phyloP scores from a whole-genome alignment of 2,329 filamentous ascomycete species.

The Trichoderma semiorbis region DNA sequence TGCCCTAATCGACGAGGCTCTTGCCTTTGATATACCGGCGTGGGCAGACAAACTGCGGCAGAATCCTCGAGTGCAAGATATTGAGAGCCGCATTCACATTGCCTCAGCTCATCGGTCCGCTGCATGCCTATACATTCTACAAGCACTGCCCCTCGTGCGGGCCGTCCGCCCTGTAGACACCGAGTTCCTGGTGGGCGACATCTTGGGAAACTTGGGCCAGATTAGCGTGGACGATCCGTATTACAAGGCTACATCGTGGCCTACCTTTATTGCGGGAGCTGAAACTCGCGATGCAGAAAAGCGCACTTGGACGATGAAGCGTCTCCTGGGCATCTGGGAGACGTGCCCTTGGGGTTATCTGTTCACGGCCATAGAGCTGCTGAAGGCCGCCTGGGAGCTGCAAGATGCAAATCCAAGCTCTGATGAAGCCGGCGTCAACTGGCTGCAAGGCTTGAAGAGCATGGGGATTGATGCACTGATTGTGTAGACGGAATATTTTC shows the following conservation, averaged over 20 bases:
- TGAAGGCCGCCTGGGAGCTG: slow-evolving; percentile 46
- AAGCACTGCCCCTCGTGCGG: slow-evolving; percentile 39
- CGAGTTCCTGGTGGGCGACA: slow-evolving; percentile 46
- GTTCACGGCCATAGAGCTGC: slow-evolving; percentile 47
- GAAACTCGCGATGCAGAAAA: slow-evolving; percentile 47
- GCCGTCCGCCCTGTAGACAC: slow-evolving; percentile 39
- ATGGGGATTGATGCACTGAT: slow-evolving; percentile 46
- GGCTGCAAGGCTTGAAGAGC: slow-evolving; percentile 43
- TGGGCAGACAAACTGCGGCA: slow-evolving; percentile 42
- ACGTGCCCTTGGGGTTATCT: slow-evolving; percentile 50
- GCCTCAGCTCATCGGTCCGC: slow-evolving; percentile 47
- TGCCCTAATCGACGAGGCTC: slow-evolving; percentile 39
- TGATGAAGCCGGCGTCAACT: slow-evolving; percentile 30
- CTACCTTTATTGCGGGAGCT: slow-evolving; percentile 55
- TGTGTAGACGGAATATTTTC: slow-evolving; percentile 32
- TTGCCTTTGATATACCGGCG: slow-evolving; percentile 39
- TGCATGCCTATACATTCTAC: slow-evolving; percentile 46
- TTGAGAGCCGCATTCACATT: slow-evolving; percentile 42
- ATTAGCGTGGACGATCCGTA: slow-evolving; percentile 48
- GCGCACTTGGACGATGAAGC: slow-evolving; percentile 50
- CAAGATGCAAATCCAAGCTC: slow-evolving; percentile 33
- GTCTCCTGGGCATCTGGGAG: slow-evolving; percentile 43
- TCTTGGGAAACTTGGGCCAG: slow-evolving; percentile 48
- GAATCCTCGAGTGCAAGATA: slow-evolving; percentile 35
- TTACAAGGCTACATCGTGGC: slow-evolving; percentile 60